Base-by-base conservation (phyloP, 148 eudicot genomes). In the Spergularia bocconei region DNA sequence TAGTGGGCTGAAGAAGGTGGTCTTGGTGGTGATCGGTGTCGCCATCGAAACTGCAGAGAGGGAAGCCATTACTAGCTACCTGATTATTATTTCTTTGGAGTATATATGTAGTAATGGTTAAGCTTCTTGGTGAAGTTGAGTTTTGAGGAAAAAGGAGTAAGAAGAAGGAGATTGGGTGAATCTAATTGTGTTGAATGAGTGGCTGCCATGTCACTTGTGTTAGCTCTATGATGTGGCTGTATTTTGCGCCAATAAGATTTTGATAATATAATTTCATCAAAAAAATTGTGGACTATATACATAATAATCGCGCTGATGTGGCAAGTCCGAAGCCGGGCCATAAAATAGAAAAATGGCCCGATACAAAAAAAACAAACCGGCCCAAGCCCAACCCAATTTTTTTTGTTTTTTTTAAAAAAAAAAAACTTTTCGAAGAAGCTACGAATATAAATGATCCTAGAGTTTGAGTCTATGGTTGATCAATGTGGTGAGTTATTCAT, bases 1-100 rank as follows among this genome's bases (percentile, higher is more conserved):
- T 69, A 84, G 63, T 64, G 91, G 91, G 74, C 69, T 82, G 64
- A 88, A 85, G 64, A 85, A 78, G 39, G 80, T 56, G n/a, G 81
- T 70, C 50, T 76, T 82, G 13, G 56, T 20, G 53, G 75, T 81
- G 71, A 81, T 29, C 70, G 88, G 87, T 33, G 77, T 79, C 29
- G 87, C 84, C 88, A 85, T 83, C 63, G 85, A 79, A 68, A 83
- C 82, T 29, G 80, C 80, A 59, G 82, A 70, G 5, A 79, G 20
- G 3, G 86, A 85, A 71, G 90, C 90, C 87, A 84, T 86, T 76
- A 5, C 60, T 67, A 15, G 10, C 48, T 14, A 5, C 19, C 47
- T 19, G 0, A 33, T 3, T 41, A 7, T 39, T 39, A 5, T 7
- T 44, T 61, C 15, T 13, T 6, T 13, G 1, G 7, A 23, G 25